Evolutionary conservation across 345 rosid species (phyloP), one percentile per base, ranked within the genome.

Genomic region (Rhizophora mangle): DNA sequence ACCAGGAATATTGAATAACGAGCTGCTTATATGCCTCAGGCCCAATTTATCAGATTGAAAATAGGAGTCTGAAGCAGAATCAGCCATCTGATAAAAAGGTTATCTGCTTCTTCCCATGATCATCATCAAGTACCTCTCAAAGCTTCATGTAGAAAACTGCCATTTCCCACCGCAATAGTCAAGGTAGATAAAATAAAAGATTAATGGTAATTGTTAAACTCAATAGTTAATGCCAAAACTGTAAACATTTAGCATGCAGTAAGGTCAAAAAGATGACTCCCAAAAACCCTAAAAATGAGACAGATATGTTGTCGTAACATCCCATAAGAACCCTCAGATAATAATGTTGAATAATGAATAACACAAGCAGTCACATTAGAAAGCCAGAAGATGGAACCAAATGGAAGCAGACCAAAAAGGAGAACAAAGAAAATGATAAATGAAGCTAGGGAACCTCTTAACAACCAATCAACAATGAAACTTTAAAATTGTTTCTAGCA

Each of bases 1-100:
- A 64, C 80, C 76, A 51, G 83, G 82, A 70, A 85, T 62, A 62
- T 84, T 73, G 64, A 78, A 75, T 62, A 73, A 63, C 0, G 87
- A 74, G 63, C 80, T 64, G 66, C 77, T 76, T 58, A 73, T 65
- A 71, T 61, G 76, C 74, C 74, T 84, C 22, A 58, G 74, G 64
- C 81, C 71, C 67, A 78, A 72, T 55, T 51, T 67, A 68, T 83
- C 80, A 60, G 76, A 72, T 20, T 62, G 72, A 43, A 65, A 29
- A 72, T 52, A 8, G 62, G 69, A 78, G 31, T 72, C 81, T 20
- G 78, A 63, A 64, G 69, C 65, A 31, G 76, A 69, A 79, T 69
- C 80, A 26, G 82, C 80, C 86, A 83, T 83, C 72, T 59, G 27
- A 73, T 53, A 61, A 27, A 72, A 51, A 18, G 9, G 10, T 18